Evolutionary conservation across 805 yeast genomes (phyloP).

Genomic region (Dipodascus geniculatus): DNA sequence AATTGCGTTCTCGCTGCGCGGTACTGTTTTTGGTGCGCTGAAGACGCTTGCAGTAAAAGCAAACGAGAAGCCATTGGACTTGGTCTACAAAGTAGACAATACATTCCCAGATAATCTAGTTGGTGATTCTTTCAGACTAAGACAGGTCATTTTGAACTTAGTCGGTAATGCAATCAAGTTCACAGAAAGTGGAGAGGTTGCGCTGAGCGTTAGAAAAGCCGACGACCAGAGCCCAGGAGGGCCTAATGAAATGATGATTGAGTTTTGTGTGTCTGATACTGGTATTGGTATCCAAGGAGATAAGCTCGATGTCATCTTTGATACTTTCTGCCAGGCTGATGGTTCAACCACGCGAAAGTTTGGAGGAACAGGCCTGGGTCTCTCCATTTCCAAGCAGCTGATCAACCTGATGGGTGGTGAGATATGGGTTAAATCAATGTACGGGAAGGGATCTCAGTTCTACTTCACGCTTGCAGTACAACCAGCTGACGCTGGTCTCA

Average conservation of each 20-base stretch:
- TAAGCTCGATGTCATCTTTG: constrained; percentile 74
- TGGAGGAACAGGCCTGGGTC: constrained; percentile 87
- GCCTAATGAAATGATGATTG: constrained; percentile 44
- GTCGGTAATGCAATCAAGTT: constrained; percentile 88
- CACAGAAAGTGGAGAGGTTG: constrained; percentile 72
- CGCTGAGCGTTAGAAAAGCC: constrained; percentile 59
- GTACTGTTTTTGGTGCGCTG: constrained; percentile 81
- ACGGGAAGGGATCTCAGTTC: constrained; percentile 74
- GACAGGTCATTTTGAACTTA: constrained; percentile 76
- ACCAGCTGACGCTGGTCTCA: constrained; percentile 50
- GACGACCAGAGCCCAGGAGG: constrained; percentile 23
- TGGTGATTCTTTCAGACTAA: constrained; percentile 79
- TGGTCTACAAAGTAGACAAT: constrained; percentile 71
- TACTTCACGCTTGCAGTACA: constrained; percentile 73
- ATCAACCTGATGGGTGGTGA: constrained; percentile 91
- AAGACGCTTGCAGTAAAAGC: constrained; percentile 85
- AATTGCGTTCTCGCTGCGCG: constrained; percentile 74
- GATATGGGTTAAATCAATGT: constrained; percentile 77
- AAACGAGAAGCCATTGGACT: constrained; percentile 70
- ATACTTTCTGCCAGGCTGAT: constrained; percentile 87
- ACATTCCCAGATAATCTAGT: constrained; percentile 78
- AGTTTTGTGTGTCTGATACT: constrained; percentile 81
- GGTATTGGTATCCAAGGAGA: constrained; percentile 86
- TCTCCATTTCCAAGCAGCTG: constrained; percentile 76
- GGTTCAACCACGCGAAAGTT: constrained; percentile 88